Percentiles rank a stretch among this genome's conserved stretches.
Evolutionary conservation across 176 grass and related monocot genomes (phyloP).

Genomic region (Zoysia pacifica): DNA sequence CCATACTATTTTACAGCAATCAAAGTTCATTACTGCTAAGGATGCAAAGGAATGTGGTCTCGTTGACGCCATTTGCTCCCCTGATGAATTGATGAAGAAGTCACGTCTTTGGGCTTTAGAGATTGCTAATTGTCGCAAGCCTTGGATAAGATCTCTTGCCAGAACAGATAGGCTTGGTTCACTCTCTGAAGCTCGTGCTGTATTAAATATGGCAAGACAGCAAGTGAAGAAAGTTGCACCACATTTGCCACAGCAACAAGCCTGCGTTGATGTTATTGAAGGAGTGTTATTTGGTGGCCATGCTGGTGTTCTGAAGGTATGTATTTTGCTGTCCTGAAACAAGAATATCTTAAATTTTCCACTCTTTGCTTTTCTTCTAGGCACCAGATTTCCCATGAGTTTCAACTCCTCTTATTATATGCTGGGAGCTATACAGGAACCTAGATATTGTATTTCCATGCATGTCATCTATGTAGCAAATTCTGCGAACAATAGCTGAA

Average conservation of each 20-base stretch:
- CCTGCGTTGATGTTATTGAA: conserved; percentile 78
- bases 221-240: conserved; percentile 63
- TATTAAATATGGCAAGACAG: conserved; percentile 67
- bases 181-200: conserved; percentile 74
- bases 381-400: not conserved
- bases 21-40: conserved; percentile 69
- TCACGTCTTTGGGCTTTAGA: conserved; percentile 81
- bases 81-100: conserved; percentile 69
- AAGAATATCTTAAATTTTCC: not conserved
- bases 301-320: conserved; percentile 87
- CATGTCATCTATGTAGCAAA: not conserved
- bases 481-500: not conserved
- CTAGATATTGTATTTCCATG: not conserved
- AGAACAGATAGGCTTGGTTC: conserved; percentile 80
- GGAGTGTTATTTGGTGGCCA: conserved; percentile 75
- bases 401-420: not conserved
- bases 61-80: conserved; percentile 69
- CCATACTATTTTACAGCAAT: conserved; percentile 55
- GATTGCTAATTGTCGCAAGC: conserved; percentile 70
- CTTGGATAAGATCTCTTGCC: conserved; percentile 79
- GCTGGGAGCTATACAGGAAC: conserved; percentile 13
- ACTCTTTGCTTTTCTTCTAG: not conserved
- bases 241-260: conserved; percentile 85
- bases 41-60: conserved; percentile 84
- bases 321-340: not conserved